Base-by-base conservation (phyloP, 1,284 basidiomycete species). In the Lentinus polychrous region DNA sequence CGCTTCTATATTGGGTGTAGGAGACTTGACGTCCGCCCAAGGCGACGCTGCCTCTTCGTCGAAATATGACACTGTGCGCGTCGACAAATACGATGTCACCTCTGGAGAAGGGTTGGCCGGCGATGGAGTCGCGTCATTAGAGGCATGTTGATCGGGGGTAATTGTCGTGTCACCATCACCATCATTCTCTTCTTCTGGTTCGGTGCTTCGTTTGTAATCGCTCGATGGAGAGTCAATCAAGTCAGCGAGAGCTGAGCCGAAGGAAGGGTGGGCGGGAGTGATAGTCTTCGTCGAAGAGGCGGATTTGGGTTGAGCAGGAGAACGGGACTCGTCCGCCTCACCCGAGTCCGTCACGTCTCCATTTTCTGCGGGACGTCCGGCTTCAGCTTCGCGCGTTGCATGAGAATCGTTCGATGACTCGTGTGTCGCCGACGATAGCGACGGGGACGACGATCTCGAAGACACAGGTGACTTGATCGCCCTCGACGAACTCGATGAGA, bases 401-500 rank as follows among this genome's bases (percentile, higher is more conserved):
- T 15, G 32, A 32, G 11, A 38, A 38, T 18, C 6, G 15, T 15
- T 41, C 46, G 10, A 17, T 5, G 20, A 39, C n/a, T 41, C 17
- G 38, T 8, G 38, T 12, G 11, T 33, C 43, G 43, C 2, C 23
- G 46, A 27, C 8, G 46, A 48, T 23, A 32, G 35, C 33, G 24
- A 43, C 45, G 49, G 38, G 1, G 50, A 14, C 49, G 18, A 32
- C 15, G 46, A 23, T 32, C 38, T 32, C 7, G 60, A 57, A 1
- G 58, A 51, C 8, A 60, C 60, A 1, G 52, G 55, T 1, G 61
- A 62, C 47, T 62, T 62, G 45, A 63, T 56, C 8, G 55, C 63
- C 3, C 60, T 56, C 4, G 61, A 59, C n/a, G 63, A 65, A 3
- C 61, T 63, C 14, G 59, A 52, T 7, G 63, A 62, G 8, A 57